Evolutionary conservation across 2,329 filamentous ascomycete species (phyloP), one percentile per base, ranked within the genome.

Genomic region (Claviceps citrina): DNA sequence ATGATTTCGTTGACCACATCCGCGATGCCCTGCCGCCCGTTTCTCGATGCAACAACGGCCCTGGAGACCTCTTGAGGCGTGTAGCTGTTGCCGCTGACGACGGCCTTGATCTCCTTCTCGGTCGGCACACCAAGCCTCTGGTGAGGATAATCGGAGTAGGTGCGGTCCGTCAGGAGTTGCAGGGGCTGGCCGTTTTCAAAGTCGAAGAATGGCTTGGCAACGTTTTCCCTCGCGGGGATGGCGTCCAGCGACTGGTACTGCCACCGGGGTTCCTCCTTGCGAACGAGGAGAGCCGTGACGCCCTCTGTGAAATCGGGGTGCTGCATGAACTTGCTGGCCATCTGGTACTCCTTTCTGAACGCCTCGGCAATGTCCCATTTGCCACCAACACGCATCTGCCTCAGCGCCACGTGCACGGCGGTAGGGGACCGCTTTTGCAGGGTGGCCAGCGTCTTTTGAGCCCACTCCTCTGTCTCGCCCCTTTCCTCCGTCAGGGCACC

Each of bases 221-320:
- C 68, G 38, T 66, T 55, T 16, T 72, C 66, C 34, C 66, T 56
- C 13, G 58, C 54, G 13, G 67, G 59, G 40, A 93, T 73, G 28
- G 81, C 77, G n/a, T 75, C 68, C 2, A 96, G 68, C 6, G 71
- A 75, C 32, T 72, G 69, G 4, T 86, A 87, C 47, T 80, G 60
- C 91, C 91, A 98, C 45, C 70, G 65, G 1, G 87, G 83, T 18
- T 67, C 67, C 47, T 63, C 50, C 62, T 85, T 85, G 53, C 76
- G 70, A 51, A 91, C 72, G 31, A 98, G 70, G 36, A 81, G 72
- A 19, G 85, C 80, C 38, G 76, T 76, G n/a, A 98, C 89, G 40
- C 91, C 91, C 62, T 93, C 84, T 32, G 78, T 78, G 54, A 98
- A 98, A 61, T 98, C 91, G 4, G 76, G 81, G 57, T 91, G 81